Evolutionary conservation across 305 asterid species (phyloP), one percentile per base, ranked within the genome.

Genomic region (Rubia balearica): DNA sequence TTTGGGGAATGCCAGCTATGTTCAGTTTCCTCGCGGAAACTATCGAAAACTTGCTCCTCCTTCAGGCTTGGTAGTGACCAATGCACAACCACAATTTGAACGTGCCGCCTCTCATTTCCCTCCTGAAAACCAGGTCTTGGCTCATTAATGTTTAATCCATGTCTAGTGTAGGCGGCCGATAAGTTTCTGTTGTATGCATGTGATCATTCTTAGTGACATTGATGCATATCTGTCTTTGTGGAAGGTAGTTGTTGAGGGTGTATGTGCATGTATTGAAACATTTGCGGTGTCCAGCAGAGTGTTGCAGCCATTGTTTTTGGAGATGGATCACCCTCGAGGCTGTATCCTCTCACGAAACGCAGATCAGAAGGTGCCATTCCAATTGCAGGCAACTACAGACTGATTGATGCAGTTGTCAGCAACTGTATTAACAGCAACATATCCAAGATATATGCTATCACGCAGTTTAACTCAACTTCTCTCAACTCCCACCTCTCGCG

Each of bases 251-350:
- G 17, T 59, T 43, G 22, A 24, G 64, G 53, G 57, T 36, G 71
- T 27, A 46, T 61, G 74, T 65, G 55, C 10, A 27, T 70, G 45
- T 69, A 56, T 40, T 64, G 69, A 63, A 56, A 41, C 71, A 56
- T 70, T 33, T 43, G 68, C 33, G 65, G 53, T 75, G 48, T 71
- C 55, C 95, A 89, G 95, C 95, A 89, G 95, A 87, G 89, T 82
- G 98, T 91, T 77, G 98, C 98, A 74, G 98, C 96, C 36, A 88
- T 91, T 60, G 89, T 91, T 42, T 89, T 91, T 27, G 98, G 98
- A 73, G 96, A 91, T 73, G 94, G 89, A 67, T 81, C 88, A 2
- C 84, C 88, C 38, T 82, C 90, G 2, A 77, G 72, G 76, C 92
- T 91, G 13, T 87, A 91, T 77, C 98, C 96, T 0, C 76, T 91